Evolutionary conservation across 2,329 filamentous ascomycete genomes (phyloP), one percentile per base, ranked within the genome.

Genomic region (Phialocephala subalpina): DNA sequence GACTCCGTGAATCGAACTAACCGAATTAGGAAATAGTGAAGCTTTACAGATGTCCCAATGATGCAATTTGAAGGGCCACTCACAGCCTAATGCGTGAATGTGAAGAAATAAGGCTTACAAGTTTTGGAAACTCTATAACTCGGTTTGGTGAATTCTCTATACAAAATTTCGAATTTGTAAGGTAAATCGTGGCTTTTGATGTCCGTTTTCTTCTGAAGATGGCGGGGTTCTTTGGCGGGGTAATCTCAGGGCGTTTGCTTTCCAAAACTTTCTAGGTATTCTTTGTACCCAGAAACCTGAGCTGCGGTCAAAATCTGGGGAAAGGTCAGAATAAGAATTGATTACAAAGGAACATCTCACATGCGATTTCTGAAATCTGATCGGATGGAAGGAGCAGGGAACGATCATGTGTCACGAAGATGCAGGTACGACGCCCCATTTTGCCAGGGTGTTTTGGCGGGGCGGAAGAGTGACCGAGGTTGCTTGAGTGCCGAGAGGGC

Each of bases 341-440:
- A n/a, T n/a, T n/a, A n/a, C 3, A 29, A 18, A 2, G 49, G 25
- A 53, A 53, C 29, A 18, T 18, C 4, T 61, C 25, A 49, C 38
- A n/a, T 59, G 25, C 16, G 18, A 35, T 9, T 9, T 12, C 22
- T 52, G 12, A 47, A 1, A n/a, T 36, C 45, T 40, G 33, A 47
- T 62, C 63, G 63, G 63, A 20, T 62, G 25, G 63, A 65, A 55
- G 63, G 63, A 65, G 63, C 52, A 55, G 45, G 42, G 35, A 9
- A 35, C 33, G 36, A 58, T 62, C 49, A 58, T 65, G 58, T 53
- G 58, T 52, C 35, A 57, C 7, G 25, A 22, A 38, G 18, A 62
- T 66, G 64, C 64, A 66, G 64, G 64, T 55, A 62, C 61, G 18
- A 14, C 11, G 25, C 52, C 12, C 59, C 45, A 36, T 36, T 49